Base-by-base conservation (phyloP, 1,284 basidiomycete genomes). In the Calocybe gambosa region DNA sequence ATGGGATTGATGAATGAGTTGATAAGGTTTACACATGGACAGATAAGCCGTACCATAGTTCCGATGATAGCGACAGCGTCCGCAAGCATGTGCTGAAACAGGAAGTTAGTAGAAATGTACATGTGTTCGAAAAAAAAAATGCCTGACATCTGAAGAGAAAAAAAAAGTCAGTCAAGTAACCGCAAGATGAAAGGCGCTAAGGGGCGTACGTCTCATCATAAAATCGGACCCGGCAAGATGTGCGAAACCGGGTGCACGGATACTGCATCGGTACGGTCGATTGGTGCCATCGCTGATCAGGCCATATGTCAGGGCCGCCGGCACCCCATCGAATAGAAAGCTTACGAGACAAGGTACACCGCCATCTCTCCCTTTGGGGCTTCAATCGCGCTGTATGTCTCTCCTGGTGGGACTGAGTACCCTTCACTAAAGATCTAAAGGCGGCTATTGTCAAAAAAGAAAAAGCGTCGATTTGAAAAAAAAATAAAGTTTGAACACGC, bases 321-420 rank as follows among this genome's bases (percentile, higher is more conserved):
- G 16, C 20, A 25, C 7, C 10, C 20, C 3, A 26, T n/a, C 12
- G 26, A 34, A 33, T 12, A 45, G 25, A n/a, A 47, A 34, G 75
- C 80, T 56, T 56, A 86, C 77, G 91, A 94, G 50, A 96, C 91
- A 45, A 96, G 82, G 70, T 93, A 96, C 45, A 97, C 93, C 55
- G 77, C 93, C 94, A 98, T 98, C 72, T 98, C 93, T 51, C 94
- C 94, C 73, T 99, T 99, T 47, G 94, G 95, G 15, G 95, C 95
- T 70, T 99, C 95, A 58, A 99, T 98, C 3, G 95, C 93, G 45
- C 82, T 84, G 73, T 99, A 99, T 0, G 95, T 99, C 74, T 99
- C 95, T 26, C 95, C 86, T 15, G 94, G 89, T 13, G 95, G 95
- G n/a, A 98, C 95, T 23, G 89, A 89, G 73, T 93, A 99, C 16